These are phyloP conservation scores for Ceratorhiza oryzae-sativae DNA, from an alignment of 1,284 basidiomycete species.

Conservation along the genomic window DNA sequence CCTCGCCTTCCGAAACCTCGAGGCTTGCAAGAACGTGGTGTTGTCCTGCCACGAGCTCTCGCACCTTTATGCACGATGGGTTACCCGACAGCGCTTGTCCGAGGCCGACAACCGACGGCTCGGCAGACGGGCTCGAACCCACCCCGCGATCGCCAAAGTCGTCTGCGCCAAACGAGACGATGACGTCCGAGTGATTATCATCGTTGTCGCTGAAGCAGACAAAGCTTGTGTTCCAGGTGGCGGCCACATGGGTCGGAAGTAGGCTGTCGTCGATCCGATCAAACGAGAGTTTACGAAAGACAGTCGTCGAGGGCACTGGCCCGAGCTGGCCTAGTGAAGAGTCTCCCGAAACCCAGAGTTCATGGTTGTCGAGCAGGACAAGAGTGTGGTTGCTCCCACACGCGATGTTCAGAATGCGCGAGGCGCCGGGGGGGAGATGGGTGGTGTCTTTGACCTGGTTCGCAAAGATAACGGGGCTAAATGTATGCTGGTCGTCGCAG, in stretches of 20 bases:
- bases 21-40: slow-evolving; percentile 70
- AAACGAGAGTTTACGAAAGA: slow-evolving; percentile 11
- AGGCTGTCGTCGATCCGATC: not conserved
- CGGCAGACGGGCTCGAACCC: slow-evolving; percentile 48
- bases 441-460: slow-evolving; percentile 35
- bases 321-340: slow-evolving; percentile 44
- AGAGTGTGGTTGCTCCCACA: slow-evolving; percentile 74
- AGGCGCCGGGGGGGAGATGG: slow-evolving; percentile 27
- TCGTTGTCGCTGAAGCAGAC: slow-evolving; percentile 60
- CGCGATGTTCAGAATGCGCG: slow-evolving; percentile 56
- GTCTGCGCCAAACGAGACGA: slow-evolving; percentile 82
- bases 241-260: slow-evolving; percentile 56
- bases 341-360: slow-evolving; percentile 73
- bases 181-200: slow-evolving; percentile 57
- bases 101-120: slow-evolving; percentile 42
- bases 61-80: slow-evolving; percentile 43
- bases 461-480: slow-evolving; percentile 59
- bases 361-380: slow-evolving; percentile 54
- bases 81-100: slow-evolving; percentile 40
- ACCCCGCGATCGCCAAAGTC: slow-evolving; percentile 82
- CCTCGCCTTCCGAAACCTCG: not conserved
- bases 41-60: slow-evolving; percentile 66
- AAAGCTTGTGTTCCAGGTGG: slow-evolving; percentile 85
- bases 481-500: slow-evolving; percentile 64
- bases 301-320: not conserved